These are phyloP conservation scores for Russula sp. DNA, from an alignment of 768 basidiomycete species.

Conservation along the genomic window DNA sequence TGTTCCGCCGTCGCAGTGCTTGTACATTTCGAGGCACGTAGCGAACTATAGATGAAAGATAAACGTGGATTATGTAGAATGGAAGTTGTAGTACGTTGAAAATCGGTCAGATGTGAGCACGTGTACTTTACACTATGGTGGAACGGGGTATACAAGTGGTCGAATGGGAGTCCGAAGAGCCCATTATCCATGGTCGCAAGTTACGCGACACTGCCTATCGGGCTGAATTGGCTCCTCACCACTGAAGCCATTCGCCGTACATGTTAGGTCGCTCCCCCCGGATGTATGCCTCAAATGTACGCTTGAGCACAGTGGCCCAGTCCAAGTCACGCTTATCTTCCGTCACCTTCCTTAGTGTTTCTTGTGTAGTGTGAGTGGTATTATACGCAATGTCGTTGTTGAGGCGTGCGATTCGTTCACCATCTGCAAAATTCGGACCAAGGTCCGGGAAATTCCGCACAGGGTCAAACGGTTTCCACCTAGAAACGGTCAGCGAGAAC, in stretches of 20 bases:
- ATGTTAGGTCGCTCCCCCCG: constrained; percentile 90
- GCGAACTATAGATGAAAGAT: constrained; percentile 18
- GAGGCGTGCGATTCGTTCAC: constrained; percentile 62
- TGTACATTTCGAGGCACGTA: constrained; percentile 5
- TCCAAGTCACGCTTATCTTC: constrained; percentile 77
- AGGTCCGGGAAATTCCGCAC: constrained; percentile 94
- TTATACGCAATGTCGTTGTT: constrained; percentile 27
- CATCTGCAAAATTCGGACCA: constrained; percentile 68
- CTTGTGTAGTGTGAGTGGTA: constrained; percentile 25
- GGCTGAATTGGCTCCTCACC: constrained; percentile 29
- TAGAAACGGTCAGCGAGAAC: constrained; percentile 29
- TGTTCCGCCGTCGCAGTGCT: constrained; percentile 11
- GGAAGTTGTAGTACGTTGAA: constrained; percentile 16
- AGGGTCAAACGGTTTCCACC: constrained; percentile 96
- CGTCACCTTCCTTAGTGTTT: constrained; percentile 38
- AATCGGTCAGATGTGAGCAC: constrained; percentile 23
- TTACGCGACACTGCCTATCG: constrained; percentile 2
- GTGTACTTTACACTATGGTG: constrained; percentile 22
- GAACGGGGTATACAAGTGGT: constrained; percentile 19
- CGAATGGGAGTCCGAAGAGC: background rate
- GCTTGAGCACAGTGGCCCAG: constrained; percentile 92
- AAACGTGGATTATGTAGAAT: constrained; percentile 16
- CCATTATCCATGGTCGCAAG: constrained; percentile 8
- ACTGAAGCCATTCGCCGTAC: constrained; percentile 78
- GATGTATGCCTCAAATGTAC: constrained; percentile 90